Evolutionary conservation across 257 asterid genomes (phyloP), one percentile per base, ranked within the genome.

Genomic region (Linderniella brevidens): DNA sequence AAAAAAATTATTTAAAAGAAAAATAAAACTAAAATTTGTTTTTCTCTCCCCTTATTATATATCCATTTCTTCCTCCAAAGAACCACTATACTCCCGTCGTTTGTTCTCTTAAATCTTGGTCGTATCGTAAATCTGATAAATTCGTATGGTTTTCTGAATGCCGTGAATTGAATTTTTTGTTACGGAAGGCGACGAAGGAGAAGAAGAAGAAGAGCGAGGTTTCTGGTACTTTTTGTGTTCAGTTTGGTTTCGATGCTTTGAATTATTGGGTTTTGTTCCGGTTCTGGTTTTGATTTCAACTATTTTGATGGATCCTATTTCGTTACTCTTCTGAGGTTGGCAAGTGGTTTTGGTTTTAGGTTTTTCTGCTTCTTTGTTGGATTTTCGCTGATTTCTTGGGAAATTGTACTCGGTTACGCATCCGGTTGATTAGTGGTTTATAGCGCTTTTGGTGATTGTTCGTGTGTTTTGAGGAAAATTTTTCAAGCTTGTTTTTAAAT

Each of bases 61-160:
- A 71, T 57, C 46, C 48, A 56, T 25, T 52, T 38, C 63, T 67
- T 61, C 70, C 60, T 69, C 63, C 77, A 62, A 60, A 69, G 51
- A 60, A 70, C 56, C 69, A 66, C 66, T 54, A 45, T 29, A 49
- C 43, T 64, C 62, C 49, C 57, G 40, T 52, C 56, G 61, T 17
- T 64, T 64, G 61, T 55, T 55, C 68, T 66, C 52, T 62, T 35
- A 57, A 66, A 59, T 63, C 17, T 51, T 52, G 46, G 52, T 59
- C 50, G 42, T 46, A 36, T 61, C 59, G 8, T 38, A 5, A 60
- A 53, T 46, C 20, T 67, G 58, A 54, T 67, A 63, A 59, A 63
- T 53, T 42, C 48, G 14, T 51, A 15, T 18, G 13, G 54, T 19
- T 39, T 11, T 14, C 58, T 40, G 8, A 59, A 60, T 69, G 74